Base-by-base conservation (phyloP, 305 asterid species). In the Rubia peregrina region DNA sequence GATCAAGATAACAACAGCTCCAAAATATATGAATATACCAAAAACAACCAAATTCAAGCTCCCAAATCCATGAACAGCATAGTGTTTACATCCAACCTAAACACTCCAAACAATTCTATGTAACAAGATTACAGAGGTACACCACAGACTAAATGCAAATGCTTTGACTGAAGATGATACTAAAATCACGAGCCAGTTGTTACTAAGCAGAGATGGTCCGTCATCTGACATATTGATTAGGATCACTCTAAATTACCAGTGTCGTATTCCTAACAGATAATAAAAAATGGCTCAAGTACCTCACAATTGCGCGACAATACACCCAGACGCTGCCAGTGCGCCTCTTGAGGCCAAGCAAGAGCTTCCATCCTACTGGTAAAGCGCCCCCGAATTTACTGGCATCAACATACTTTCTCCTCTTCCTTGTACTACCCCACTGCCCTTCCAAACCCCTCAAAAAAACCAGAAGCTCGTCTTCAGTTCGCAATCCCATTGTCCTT, bases 401-500 rank as follows among this genome's bases (percentile, higher is more conserved):
- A 71, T 93, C 92, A 22, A 91, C 96, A 76, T 81, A 89, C 82
- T 87, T 93, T 89, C 97, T 93, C 88, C 76, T 89, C 90, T 79
- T 85, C 88, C 98, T 89, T 83, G 87, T 86, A 80, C 98, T 93
- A 78, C 96, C 82, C 98, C 98, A 93, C 71, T 85, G 85, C 36
- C 98, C 96, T 69, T 93, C 92, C 85, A 93, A 78, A 49, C 80
- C 82, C 78, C 81, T 70, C 83, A 93, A 77, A 71, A 89, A 81
- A 61, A 83, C 96, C 66, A 89, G 79, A 77, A 84, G 77, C 68
- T 71, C 86, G 70, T 82, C 96, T 76, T 91, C 97, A 21, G 82
- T 86, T 73, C 81, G 89, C 81, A 89, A 69, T 8, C 96, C 96
- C 55, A 60, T 71, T 7, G 91, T 85, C 85, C 89, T 86, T 74